phyloP scores from a whole-genome alignment of 495 filamentous ascomycete species.

The Saxispiralis lemnorum region DNA sequence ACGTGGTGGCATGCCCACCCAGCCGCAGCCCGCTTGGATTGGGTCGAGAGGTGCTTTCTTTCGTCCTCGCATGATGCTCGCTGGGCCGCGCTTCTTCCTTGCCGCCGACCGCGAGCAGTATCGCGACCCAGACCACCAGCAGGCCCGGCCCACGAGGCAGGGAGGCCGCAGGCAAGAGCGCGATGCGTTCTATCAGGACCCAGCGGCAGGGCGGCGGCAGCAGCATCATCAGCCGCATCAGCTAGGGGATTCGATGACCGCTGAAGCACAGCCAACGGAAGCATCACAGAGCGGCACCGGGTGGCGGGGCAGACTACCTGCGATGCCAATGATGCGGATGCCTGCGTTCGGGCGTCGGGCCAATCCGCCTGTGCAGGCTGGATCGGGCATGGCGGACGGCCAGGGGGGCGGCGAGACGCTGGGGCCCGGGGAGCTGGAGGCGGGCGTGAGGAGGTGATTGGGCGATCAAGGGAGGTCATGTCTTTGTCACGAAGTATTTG shows the following conservation, averaged over 20 bases:
- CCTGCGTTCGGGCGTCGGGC: conserved; percentile 5
- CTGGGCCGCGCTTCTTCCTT: conserved; percentile 1
- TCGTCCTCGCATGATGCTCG: conserved; percentile 1
- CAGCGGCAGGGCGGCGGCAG: neutral
- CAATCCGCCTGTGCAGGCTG: too few relatives aligned
- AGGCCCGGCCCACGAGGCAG: neutral
- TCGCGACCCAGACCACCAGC: neutral
- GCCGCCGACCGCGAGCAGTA: neutral
- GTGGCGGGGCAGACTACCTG: conserved; percentile 9
- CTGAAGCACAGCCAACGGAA: too few relatives aligned
- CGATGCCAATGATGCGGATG: conserved; percentile 6
- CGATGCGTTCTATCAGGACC: neutral
- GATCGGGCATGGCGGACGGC: too few relatives aligned
- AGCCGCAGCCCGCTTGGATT: conserved; percentile 2
- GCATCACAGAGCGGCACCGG: neutral
- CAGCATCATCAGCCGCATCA: neutral
- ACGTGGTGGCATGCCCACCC: neutral
- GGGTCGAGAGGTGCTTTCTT: conserved; percentile 2
- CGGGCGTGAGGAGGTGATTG: too few relatives aligned
- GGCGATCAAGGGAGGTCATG: too few relatives aligned
- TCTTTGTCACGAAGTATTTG: too few relatives aligned
- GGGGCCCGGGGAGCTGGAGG: too few relatives aligned
- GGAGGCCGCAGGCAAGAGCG: neutral
- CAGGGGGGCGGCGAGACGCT: too few relatives aligned
- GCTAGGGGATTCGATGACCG: neutral